Percentiles rank a stretch among this genome's conserved stretches.
phyloP scores from a whole-genome alignment of 768 basidiomycete genomes.

The Udeniomyces megalosporus region DNA sequence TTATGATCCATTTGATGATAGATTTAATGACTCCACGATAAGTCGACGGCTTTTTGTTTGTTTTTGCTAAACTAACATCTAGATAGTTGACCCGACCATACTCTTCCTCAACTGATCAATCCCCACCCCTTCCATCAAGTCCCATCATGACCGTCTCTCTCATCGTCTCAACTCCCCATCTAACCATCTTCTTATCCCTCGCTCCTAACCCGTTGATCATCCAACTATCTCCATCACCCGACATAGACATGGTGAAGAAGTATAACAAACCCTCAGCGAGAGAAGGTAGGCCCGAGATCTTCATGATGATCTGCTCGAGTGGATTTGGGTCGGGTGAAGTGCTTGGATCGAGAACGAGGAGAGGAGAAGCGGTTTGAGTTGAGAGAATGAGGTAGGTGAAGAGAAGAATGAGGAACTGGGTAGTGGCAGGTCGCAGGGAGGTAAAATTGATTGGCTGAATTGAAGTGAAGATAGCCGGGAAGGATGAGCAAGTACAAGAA shows the following conservation, averaged over 20 bases:
- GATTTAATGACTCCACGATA: no score
- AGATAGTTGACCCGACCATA: no score
- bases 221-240: slow-evolving; percentile 15
- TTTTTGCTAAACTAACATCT: no score
- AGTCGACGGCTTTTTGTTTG: no score
- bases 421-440: slow-evolving; percentile 45
- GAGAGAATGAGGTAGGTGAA: slow-evolving; percentile 53
- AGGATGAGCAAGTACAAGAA: not conserved
- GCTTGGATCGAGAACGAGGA: slow-evolving; percentile 33
- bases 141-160: slow-evolving; percentile 52
- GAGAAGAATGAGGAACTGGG: slow-evolving; percentile 52
- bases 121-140: slow-evolving; percentile 25
- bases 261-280: slow-evolving; percentile 62
- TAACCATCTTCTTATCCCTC: slow-evolving; percentile 35
- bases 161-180: slow-evolving; percentile 53
- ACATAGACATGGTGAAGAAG: slow-evolving; percentile 36
- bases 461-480: not conserved
- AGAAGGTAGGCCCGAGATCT: slow-evolving; percentile 46
- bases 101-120: no score
- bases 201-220: slow-evolving; percentile 32
- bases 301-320: slow-evolving; percentile 65
- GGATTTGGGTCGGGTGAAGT: slow-evolving; percentile 41
- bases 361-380: slow-evolving; percentile 57
- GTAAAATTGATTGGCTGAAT: slow-evolving; percentile 75
- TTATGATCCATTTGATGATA: no score